These are phyloP conservation scores for Pyronema domesticum DNA, from an alignment of 495 filamentous ascomycete genomes.

Conservation along the genomic window DNA sequence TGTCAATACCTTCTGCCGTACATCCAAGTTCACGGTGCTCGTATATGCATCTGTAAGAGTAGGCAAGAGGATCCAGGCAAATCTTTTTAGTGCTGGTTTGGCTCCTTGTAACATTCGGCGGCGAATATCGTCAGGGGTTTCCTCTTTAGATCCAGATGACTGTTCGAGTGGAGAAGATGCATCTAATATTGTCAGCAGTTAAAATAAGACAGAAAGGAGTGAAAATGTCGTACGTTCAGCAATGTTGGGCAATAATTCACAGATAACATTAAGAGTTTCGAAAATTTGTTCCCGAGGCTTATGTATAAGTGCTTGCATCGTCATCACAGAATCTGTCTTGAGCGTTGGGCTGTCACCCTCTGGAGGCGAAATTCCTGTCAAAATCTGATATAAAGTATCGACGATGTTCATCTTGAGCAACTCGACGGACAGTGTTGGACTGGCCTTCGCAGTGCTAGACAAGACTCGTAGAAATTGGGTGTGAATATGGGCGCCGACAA, in stretches of 20 bases:
- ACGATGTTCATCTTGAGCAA: slow-evolving; percentile 94
- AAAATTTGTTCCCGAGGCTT: slow-evolving; percentile 91
- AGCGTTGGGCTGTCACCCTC: slow-evolving; percentile 60
- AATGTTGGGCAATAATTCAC: slow-evolving; percentile 71
- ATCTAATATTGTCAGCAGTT: not conserved
- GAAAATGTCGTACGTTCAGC: slow-evolving; percentile 24
- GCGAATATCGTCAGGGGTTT: slow-evolving; percentile 54
- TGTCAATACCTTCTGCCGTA: slow-evolving; percentile 88
- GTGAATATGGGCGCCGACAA: slow-evolving; percentile 89
- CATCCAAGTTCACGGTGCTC: slow-evolving; percentile 91
- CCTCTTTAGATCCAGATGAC: slow-evolving; percentile 25
- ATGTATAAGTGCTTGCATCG: slow-evolving; percentile 97
- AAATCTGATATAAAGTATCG: slow-evolving; percentile 91
- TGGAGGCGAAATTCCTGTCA: slow-evolving; percentile 90
- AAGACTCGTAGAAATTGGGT: slow-evolving; percentile 89
- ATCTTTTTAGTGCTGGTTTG: slow-evolving; percentile 71
- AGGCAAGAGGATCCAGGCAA: slow-evolving; percentile 86
- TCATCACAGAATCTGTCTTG: slow-evolving; percentile 90
- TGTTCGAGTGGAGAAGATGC: not conserved
- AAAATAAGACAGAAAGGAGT: not conserved
- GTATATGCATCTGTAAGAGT: slow-evolving; percentile 95
- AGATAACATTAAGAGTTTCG: slow-evolving; percentile 94
- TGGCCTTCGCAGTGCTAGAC: slow-evolving; percentile 71
- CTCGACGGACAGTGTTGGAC: slow-evolving; percentile 70
- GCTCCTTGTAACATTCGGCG: slow-evolving; percentile 44